Conservation (phyloP, 768 basidiomycete species). For the Porpolomopsis calyptriformis region DNA sequence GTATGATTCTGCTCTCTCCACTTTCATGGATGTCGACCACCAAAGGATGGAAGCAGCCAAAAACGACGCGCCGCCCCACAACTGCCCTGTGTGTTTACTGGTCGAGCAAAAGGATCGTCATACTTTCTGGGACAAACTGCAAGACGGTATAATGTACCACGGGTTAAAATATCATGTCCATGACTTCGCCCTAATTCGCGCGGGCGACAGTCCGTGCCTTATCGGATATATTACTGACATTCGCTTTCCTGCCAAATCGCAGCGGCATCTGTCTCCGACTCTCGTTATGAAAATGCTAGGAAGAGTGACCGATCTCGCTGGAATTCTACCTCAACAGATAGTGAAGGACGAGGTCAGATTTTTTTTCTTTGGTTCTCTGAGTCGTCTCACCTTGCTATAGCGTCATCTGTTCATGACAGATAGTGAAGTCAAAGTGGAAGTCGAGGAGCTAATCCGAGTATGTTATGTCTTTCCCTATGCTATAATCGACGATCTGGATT, state of each 20-base stretch:
- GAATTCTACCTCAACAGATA: slow-evolving; percentile 26
- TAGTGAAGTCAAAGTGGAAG: slow-evolving; percentile 24
- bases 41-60: slow-evolving; percentile 18
- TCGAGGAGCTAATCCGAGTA: slow-evolving; percentile 33
- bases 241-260: slow-evolving; percentile 13
- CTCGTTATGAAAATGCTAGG: slow-evolving; percentile 39
- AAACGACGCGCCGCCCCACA: slow-evolving; percentile 30
- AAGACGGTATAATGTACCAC: slow-evolving; percentile 34
- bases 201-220: slow-evolving; percentile 38
- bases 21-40: slow-evolving; percentile 34
- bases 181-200: slow-evolving; percentile 49
- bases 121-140: slow-evolving; percentile 19
- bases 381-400: slow-evolving; percentile 21
- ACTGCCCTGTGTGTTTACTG: slow-evolving; percentile 42
- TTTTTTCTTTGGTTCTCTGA: neutral
- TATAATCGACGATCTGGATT: slow-evolving; percentile 20
- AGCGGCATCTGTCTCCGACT: slow-evolving; percentile 10
- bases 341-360: slow-evolving; percentile 49
- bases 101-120: slow-evolving; percentile 24
- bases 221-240: slow-evolving; percentile 44
- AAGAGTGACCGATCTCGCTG: slow-evolving; percentile 31
- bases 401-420: slow-evolving; percentile 54
- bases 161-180: slow-evolving; percentile 45
- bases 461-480: slow-evolving; percentile 37
- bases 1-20: slow-evolving; percentile 35